These are phyloP conservation scores for Yarrowia deformans DNA, from an alignment of 805 yeast species.

Conservation along the genomic window DNA sequence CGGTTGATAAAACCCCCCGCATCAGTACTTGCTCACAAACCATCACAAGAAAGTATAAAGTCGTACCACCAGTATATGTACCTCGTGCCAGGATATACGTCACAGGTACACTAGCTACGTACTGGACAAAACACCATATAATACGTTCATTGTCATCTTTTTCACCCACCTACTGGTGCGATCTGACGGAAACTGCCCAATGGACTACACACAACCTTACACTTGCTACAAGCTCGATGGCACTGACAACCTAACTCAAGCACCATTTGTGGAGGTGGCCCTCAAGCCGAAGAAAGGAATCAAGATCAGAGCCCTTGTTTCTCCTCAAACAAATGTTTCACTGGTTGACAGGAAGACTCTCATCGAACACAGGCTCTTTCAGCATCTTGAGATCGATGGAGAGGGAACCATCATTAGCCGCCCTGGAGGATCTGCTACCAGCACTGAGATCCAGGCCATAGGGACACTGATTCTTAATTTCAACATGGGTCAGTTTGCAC, in stretches of 20 bases:
- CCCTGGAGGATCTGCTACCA: constrained; percentile 10
- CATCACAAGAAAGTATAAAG: not conserved
- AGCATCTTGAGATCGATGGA: constrained; percentile 30
- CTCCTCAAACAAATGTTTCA: constrained; percentile 25
- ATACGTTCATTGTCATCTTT: not conserved
- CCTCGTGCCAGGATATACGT: no score
- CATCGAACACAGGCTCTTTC: constrained; percentile 28
- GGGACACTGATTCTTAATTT: constrained; percentile 32
- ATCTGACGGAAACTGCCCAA: not conserved
- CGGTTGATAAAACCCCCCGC: no score
- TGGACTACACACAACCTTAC: constrained; percentile 30
- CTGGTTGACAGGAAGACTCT: constrained; percentile 28
- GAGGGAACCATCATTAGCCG: constrained; percentile 16
- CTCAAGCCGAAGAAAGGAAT: constrained; percentile 29
- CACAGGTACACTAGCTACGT: no score
- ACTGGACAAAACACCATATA: no score
- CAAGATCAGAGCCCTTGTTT: constrained; percentile 15
- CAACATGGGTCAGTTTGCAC: constrained; percentile 35
- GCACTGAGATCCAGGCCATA: constrained; percentile 10
- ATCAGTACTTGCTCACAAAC: not conserved
- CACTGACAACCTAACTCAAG: constrained; percentile 1
- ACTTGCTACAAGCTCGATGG: constrained; percentile 30
- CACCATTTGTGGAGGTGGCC: constrained; percentile 30
- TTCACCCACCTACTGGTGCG: not conserved
- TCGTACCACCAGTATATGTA: not conserved